A percentile compares a stretch with the other conserved stretches of the same genome.
Conservation (phyloP, 1,284 basidiomycete genomes). For the Schizophyllum commune region DNA sequence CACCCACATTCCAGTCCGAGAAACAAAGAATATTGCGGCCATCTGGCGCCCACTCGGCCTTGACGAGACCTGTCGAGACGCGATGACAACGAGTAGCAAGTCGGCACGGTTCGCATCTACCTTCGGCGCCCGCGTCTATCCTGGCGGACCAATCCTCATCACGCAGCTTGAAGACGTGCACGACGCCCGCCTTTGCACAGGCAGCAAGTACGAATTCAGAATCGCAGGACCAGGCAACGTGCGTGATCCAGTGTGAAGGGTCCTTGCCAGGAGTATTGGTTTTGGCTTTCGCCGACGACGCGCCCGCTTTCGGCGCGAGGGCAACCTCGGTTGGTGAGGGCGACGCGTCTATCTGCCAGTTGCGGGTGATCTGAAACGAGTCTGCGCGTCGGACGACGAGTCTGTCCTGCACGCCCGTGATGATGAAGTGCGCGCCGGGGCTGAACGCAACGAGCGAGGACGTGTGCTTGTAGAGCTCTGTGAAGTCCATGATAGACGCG, state of each 20-base stretch:
- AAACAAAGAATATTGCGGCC: constrained; percentile 78
- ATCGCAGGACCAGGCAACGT: constrained; percentile 76
- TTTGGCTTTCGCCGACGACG: constrained; percentile 10
- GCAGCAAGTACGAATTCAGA: constrained; percentile 76
- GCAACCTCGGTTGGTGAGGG: constrained; percentile 38
- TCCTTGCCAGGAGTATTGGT: constrained; percentile 3
- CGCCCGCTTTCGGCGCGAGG: constrained; percentile 21
- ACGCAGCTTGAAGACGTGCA: constrained; percentile 66
- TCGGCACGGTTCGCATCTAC: constrained; percentile 15
- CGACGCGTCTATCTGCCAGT: constrained; percentile 55
- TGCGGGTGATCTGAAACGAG: constrained; percentile 65
- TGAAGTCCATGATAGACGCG: constrained; percentile 52
- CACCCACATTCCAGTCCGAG: constrained; percentile 80
- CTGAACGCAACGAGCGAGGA: constrained; percentile 61
- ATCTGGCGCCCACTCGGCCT: constrained; percentile 81
- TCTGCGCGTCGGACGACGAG: constrained; percentile 70
- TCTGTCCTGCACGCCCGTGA: constrained; percentile 65
- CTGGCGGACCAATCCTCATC: constrained; percentile 68
- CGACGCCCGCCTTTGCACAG: constrained; percentile 53
- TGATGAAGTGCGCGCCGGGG: constrained; percentile 66
- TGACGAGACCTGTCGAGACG: constrained; percentile 45
- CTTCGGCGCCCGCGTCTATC: constrained; percentile 76
- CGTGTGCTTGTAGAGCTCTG: constrained; percentile 72
- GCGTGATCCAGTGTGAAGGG: constrained; percentile 47
- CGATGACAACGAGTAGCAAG: background rate